A percentile compares a stretch with the other conserved stretches of the same genome.
Conservation (phyloP, 108 stramenopile genomes). For the Aurantiochytrium sp. region DNA sequence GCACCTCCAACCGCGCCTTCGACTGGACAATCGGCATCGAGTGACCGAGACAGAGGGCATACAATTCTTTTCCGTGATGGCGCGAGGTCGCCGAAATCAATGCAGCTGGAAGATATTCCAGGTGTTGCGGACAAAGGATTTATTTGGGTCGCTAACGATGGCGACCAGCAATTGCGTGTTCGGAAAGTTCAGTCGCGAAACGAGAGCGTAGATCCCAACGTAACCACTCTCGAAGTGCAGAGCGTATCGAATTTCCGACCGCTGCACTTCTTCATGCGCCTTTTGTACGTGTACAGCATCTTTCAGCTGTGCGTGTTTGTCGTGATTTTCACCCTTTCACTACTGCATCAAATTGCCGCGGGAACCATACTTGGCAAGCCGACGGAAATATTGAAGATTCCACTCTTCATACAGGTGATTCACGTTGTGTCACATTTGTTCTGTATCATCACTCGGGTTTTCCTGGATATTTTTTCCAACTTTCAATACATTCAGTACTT, state of each 20-base stretch:
- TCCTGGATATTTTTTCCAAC: not conserved
- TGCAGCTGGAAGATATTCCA: too few species aligned
- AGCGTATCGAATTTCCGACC: not conserved
- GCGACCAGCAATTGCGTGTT: too few species aligned
- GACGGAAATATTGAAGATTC: not conserved
- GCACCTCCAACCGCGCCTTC: too few species aligned
- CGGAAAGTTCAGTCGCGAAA: too few species aligned
- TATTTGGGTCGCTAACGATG: too few species aligned
- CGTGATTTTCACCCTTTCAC: not conserved
- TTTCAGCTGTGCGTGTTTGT: not conserved
- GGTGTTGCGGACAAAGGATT: too few species aligned
- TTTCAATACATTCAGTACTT: not conserved
- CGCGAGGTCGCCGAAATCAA: too few species aligned
- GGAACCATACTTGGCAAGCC: not conserved
- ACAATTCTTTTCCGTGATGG: too few species aligned
- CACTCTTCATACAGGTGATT: not conserved
- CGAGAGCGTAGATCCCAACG: too few species aligned
- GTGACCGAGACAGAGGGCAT: too few species aligned
- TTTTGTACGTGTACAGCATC: not conserved
- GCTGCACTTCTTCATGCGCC: not conserved
- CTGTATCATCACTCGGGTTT: not conserved
- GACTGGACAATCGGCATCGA: too few species aligned
- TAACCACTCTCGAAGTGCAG: not conserved
- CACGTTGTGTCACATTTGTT: not conserved
- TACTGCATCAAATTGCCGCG: not conserved